Base-by-base conservation (phyloP, 2,329 filamentous ascomycete genomes). In the Grosmannia serpens region DNA sequence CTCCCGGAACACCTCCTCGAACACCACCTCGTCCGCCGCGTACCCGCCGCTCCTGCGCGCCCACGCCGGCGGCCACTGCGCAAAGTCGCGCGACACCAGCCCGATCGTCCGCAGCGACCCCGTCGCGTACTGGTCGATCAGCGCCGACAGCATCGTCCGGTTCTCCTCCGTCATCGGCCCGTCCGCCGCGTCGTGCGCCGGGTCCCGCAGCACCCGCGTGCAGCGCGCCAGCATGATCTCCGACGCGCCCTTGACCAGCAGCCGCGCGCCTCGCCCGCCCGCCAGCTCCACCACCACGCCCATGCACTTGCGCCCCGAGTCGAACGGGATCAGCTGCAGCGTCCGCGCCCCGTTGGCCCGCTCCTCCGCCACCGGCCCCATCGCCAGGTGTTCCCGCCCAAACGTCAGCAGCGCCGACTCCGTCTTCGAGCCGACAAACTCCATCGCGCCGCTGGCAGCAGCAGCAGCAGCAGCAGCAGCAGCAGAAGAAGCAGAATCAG, bases 81-180 rank as follows among this genome's bases (percentile, higher is more conserved):
- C 82, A 64, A 94, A 95, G 65, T 96, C 91, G 58, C 85, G 86
- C 72, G 90, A 95, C 57, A 90, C 78, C 62, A 95, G 80, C 50
- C 86, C 89, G 64, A 96, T 95, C 1, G 91, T 95, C 62, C 91
- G 83, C 35, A 96, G 78, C 9, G 90, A 95, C 22, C 86, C 81
- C 29, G 81, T 83, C 11, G 91, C 91, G 68, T 95, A 96, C 53
- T 78, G 81, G 62, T 85, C 83, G 64, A 95, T 95, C 53, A 90
- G 76, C 26, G 77, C 74, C 63, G 82, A 80, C 62, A 96, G 69
- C 9, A 73, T 78, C 61, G 79, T 72, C 56, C 75, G 74, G 63
- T 85, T 81, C 51, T 81, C 77, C 27, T 74, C 69, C 13, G 77
- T 77, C 62, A 86, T 70, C 0, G 73, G 62, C 1, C 71, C 62